Evolutionary conservation across 106 monocot species (phyloP).

Genomic region (Dioscorea zingiberensis): DNA sequence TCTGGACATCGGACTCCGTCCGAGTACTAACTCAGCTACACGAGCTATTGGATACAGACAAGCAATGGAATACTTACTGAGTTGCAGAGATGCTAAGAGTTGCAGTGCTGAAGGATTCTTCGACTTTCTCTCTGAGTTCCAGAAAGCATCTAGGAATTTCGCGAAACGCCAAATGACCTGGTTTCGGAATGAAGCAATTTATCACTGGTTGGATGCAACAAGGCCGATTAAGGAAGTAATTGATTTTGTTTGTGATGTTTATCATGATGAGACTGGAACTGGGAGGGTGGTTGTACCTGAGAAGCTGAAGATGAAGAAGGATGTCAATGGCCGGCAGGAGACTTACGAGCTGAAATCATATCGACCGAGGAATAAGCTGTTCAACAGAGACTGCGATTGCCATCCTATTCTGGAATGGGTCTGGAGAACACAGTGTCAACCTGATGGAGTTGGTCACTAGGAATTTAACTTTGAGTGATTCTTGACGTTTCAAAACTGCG

Average conservation of each 20-base stretch:
- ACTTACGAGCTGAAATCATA: slow-evolving; percentile 65
- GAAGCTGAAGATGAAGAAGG: slow-evolving; percentile 52
- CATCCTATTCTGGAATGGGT: slow-evolving; percentile 63
- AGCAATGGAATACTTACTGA: slow-evolving; percentile 76
- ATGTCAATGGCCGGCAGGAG: slow-evolving; percentile 23
- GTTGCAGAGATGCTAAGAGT: slow-evolving; percentile 47
- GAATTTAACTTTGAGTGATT: no score
- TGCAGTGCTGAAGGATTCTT: slow-evolving; percentile 43
- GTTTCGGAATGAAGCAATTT: slow-evolving; percentile 77
- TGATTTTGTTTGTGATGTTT: slow-evolving; percentile 44
- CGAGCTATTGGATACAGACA: slow-evolving; percentile 92
- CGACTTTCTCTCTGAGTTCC: slow-evolving; percentile 56
- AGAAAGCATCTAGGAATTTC: slow-evolving; percentile 84
- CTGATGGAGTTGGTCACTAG: not conserved
- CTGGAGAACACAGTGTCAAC: slow-evolving; percentile 31
- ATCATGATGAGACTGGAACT: slow-evolving; percentile 14
- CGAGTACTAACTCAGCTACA: slow-evolving; percentile 67
- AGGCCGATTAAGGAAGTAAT: slow-evolving; percentile 50
- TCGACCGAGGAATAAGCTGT: slow-evolving; percentile 42
- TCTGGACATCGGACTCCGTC: slow-evolving; percentile 66
- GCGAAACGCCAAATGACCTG: slow-evolving; percentile 93
- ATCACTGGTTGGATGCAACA: slow-evolving; percentile 84
- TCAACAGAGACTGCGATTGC: slow-evolving; percentile 44
- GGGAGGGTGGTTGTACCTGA: slow-evolving; percentile 41
- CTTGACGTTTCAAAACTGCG: no score